phyloP scores from a whole-genome alignment of 225 moss, liverwort and hornwort genomes.

The Marchantia polymorpha region DNA sequence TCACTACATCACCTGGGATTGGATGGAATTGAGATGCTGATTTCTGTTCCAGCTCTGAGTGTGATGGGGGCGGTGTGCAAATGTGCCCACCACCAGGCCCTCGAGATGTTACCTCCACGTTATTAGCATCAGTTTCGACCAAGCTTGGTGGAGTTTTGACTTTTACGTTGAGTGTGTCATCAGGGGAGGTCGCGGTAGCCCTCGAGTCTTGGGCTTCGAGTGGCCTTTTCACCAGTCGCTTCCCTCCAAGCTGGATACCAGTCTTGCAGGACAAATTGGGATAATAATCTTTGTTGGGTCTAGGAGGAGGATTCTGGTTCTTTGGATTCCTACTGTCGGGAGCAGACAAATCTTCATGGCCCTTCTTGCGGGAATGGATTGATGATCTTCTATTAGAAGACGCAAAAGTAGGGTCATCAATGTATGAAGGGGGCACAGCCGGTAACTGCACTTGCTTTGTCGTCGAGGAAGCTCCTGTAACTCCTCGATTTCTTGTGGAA shows the following conservation, averaged over 20 bases:
- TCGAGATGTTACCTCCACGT: neutral
- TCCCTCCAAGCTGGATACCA: neutral
- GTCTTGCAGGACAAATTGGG: neutral
- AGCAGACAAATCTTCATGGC: no score
- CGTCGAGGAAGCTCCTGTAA: neutral
- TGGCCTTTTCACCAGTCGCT: neutral
- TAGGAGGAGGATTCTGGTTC: no score
- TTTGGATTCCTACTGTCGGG: no score
- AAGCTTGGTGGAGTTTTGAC: neutral
- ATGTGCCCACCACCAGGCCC: neutral
- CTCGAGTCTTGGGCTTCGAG: neutral
- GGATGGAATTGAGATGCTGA: neutral
- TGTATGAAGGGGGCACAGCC: no score
- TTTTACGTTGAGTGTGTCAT: neutral
- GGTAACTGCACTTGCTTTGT: no score
- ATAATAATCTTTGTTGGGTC: no score
- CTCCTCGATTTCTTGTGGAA: no score
- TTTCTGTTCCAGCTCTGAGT: neutral
- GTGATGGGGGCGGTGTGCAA: neutral
- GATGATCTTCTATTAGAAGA: no score
- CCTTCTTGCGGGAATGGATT: no score
- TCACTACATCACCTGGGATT: neutral
- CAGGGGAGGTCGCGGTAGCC: neutral
- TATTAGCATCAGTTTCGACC: neutral
- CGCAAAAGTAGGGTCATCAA: no score